Evolutionary conservation across 345 rosid genomes (phyloP), one percentile per base, ranked within the genome.

Genomic region (Psidium friedrichsthalianum): DNA sequence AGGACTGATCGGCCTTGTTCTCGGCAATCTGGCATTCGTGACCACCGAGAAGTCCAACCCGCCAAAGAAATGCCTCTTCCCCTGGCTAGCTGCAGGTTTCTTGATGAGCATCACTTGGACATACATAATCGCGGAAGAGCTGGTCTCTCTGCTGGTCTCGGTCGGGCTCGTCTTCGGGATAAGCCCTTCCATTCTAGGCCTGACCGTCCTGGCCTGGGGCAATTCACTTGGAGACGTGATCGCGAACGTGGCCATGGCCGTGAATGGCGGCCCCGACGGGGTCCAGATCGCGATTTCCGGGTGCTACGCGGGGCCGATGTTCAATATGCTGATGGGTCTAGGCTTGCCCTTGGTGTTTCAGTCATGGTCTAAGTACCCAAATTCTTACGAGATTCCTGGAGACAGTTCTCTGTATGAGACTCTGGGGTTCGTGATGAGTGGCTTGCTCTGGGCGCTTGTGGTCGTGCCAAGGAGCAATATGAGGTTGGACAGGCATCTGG

Each of bases 191-290:
- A 90, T 95, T 86, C 88, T 96, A 27, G 98, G 98, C 27, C 88
- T 97, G 5, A 97, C 98, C 8, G 94, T 97, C 86, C 95, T 97
- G 40, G 98, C 98, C 3, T 96, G 99, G 98, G 99, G 99, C 12
- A 97, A 97, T 25, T 97, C 98, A 3, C 89, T 94, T 0, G 98
- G 99, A n/a, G 99, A 97, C 88, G 89, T 97, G 83, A 92, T 95
- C 74, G 92, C 98, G 1, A 96, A 96, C 51, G 92, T 92, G 49
- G 92, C 99, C 1, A 91, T 97, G 98, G 96, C 98, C 0, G 5
- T 93, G 51, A 91, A 94, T 57, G 98, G 95, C 47, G 99, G 98
- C 27, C 84, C 91, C 29, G 93, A 95, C 32, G 98, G 99, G 74
- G 93, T 88, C 51, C 98, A 97, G 76, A 92, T 94, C n/a, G 98